Conservation (phyloP, 2,329 filamentous ascomycete species). For the Ophiocordyceps robertsii region DNA sequence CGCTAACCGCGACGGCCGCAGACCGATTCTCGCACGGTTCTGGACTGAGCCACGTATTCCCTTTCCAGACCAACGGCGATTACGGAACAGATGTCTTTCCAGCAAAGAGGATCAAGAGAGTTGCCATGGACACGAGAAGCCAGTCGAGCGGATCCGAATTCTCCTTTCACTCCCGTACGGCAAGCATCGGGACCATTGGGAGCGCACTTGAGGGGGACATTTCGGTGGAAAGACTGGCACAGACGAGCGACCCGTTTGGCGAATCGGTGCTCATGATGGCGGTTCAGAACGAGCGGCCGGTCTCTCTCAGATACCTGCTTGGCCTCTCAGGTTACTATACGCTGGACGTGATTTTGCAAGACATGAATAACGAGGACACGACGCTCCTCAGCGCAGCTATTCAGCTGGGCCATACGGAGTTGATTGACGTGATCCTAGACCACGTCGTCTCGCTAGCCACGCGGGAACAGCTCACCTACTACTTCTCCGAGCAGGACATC, state of each 20-base stretch:
- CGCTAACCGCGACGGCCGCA: slow-evolving; percentile 21
- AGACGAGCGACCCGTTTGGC: slow-evolving; percentile 56
- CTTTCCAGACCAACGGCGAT: slow-evolving; percentile 53
- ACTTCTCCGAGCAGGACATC: slow-evolving; percentile 64
- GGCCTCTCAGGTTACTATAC: slow-evolving; percentile 66
- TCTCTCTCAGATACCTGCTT: slow-evolving; percentile 67
- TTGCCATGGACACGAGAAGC: slow-evolving; percentile 82
- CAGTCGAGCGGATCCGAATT: slow-evolving; percentile 75
- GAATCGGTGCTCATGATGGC: slow-evolving; percentile 87
- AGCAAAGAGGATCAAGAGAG: slow-evolving; percentile 53
- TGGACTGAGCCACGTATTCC: slow-evolving; percentile 74
- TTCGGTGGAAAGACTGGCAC: slow-evolving; percentile 64
- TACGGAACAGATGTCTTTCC: slow-evolving; percentile 22
- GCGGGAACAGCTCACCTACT: slow-evolving; percentile 44
- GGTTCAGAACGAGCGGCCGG: slow-evolving; percentile 56
- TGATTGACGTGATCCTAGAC: slow-evolving; percentile 63
- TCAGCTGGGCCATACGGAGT: slow-evolving; percentile 62
- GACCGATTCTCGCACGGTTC: slow-evolving; percentile 42
- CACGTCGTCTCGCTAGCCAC: slow-evolving; percentile 49
- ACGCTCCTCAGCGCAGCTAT: slow-evolving; percentile 83
- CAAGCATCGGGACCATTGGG: slow-evolving; percentile 60
- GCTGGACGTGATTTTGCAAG: slow-evolving; percentile 56
- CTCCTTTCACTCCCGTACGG: slow-evolving; percentile 69
- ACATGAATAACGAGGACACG: slow-evolving; percentile 80
- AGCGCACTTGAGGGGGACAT: slow-evolving; percentile 74